Percentiles rank a stretch among this genome's conserved stretches.
These are phyloP conservation scores for Fusarium napiforme DNA, from an alignment of 2,329 filamentous ascomycete species.

Conservation along the genomic window DNA sequence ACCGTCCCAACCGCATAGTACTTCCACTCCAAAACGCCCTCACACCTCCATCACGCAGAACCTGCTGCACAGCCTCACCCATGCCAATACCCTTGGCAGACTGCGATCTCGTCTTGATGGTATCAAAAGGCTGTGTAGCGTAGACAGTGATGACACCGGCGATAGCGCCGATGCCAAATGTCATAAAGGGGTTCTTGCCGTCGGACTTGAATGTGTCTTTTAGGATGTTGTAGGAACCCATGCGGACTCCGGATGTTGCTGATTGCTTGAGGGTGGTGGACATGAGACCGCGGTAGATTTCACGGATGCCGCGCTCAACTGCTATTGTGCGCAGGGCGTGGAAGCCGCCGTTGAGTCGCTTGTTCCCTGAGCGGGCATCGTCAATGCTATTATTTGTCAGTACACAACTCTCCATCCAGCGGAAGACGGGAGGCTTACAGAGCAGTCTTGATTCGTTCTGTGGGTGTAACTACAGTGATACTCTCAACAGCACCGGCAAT, in stretches of 20 bases:
- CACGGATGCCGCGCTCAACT: conserved; percentile 53
- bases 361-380: conserved; percentile 47
- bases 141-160: conserved; percentile 71
- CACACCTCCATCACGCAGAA: conserved; percentile 67
- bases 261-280: conserved; percentile 61
- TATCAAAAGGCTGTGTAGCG: conserved; percentile 70
- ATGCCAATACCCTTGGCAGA: conserved; percentile 67
- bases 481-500: conserved; percentile 69
- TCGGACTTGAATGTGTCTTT: conserved; percentile 46
- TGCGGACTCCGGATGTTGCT: conserved; percentile 58
- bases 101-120: conserved; percentile 72
- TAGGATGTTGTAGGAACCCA: conserved; percentile 61
- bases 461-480: conserved; percentile 73
- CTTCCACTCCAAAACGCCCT: conserved; percentile 74
- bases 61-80: conserved; percentile 63
- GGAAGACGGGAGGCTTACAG: conserved; percentile 48
- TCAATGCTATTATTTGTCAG: conserved; percentile 44
- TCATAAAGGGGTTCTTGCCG: conserved; percentile 50
- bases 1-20: conserved; percentile 72
- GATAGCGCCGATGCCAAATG: conserved; percentile 70
- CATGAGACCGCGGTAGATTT: conserved; percentile 57
- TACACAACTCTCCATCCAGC: not conserved
- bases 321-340: conserved; percentile 51
- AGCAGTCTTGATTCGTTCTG: conserved; percentile 75
- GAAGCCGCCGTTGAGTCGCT: conserved; percentile 45